Conservation (phyloP, 2,329 filamentous ascomycete species). For the Aspergillus ochraceoroseus region DNA sequence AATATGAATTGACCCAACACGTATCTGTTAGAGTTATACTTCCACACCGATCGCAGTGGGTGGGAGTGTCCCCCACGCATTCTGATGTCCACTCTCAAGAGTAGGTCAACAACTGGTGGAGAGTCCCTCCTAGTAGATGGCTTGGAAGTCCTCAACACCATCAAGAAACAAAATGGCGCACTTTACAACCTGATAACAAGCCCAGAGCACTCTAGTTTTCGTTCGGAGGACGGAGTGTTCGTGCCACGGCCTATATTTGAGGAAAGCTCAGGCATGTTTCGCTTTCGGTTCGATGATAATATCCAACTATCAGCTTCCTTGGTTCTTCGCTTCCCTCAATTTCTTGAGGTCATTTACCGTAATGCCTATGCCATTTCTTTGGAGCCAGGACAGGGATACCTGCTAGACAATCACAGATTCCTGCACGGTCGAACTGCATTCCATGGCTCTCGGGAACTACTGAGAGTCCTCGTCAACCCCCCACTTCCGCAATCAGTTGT, state of each 20-base stretch:
- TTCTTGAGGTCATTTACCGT: conserved; percentile 10
- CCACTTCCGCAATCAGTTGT: conserved; percentile 1
- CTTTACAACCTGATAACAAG: conserved; percentile 14
- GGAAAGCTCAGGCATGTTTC: conserved; percentile 8
- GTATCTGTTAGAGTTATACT: conserved; percentile 8
- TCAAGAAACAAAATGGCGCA: conserved; percentile 6
- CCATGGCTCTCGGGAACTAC: conserved; percentile 12
- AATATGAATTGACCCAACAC: not conserved
- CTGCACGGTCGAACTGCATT: conserved; percentile 14
- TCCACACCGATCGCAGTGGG: conserved; percentile 17
- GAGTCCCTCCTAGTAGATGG: conserved; percentile 14
- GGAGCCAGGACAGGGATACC: conserved; percentile 13
- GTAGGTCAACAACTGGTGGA: conserved; percentile 9
- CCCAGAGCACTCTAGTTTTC: conserved; percentile 12
- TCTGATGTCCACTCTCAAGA: conserved; percentile 13
- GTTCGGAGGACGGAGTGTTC: conserved; percentile 12
- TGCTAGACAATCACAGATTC: conserved; percentile 16
- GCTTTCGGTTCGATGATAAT: conserved; percentile 16
- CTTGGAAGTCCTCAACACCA: conserved; percentile 5
- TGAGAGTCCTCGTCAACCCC: conserved; percentile 12
- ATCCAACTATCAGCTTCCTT: conserved; percentile 13
- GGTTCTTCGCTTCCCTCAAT: conserved; percentile 6
- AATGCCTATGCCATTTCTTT: conserved; percentile 10
- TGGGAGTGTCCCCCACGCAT: conserved; percentile 15
- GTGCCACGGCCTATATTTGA: conserved; percentile 14